A percentile compares a stretch with the other conserved stretches of the same genome.
These are phyloP conservation scores for Meyerozyma athensensis DNA, from an alignment of 1,139 yeast species.

Conservation along the genomic window DNA sequence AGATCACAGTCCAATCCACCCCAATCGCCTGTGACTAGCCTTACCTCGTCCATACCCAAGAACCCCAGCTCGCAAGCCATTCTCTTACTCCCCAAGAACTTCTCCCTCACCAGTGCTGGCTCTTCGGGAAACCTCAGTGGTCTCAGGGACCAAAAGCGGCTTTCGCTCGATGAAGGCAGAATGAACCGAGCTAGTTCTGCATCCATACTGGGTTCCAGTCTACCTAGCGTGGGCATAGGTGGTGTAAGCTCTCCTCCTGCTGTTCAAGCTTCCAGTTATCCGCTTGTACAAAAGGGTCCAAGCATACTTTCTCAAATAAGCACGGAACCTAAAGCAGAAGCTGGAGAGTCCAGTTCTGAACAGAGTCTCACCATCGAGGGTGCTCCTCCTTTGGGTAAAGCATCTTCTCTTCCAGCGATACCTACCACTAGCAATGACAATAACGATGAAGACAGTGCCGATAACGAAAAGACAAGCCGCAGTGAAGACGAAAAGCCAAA, in stretches of 20 bases:
- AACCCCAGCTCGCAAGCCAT: slow-evolving; percentile 30
- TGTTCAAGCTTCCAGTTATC: slow-evolving; percentile 1
- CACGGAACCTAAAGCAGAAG: neutral
- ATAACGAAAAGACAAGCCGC: neutral
- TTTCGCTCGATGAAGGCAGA: slow-evolving; percentile 26
- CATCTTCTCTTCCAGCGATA: slow-evolving; percentile 4
- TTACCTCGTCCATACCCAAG: slow-evolving; percentile 6
- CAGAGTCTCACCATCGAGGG: neutral
- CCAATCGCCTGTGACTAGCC: slow-evolving; percentile 19
- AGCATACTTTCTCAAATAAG: neutral
- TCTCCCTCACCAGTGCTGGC: slow-evolving; percentile 27
- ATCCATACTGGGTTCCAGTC: slow-evolving; percentile 13
- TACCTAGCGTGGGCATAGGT: slow-evolving; percentile 19
- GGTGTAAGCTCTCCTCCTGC: slow-evolving; percentile 7
- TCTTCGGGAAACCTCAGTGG: slow-evolving; percentile 11
- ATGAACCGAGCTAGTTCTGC: neutral
- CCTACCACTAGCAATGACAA: neutral
- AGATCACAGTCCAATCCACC: slow-evolving; percentile 35
- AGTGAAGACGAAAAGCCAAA: neutral
- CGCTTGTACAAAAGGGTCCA: neutral
- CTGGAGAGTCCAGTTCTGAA: neutral
- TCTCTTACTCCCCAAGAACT: slow-evolving; percentile 42
- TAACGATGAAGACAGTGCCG: neutral
- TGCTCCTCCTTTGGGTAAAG: neutral
- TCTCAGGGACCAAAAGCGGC: slow-evolving; percentile 17